phyloP scores from a whole-genome alignment of 768 basidiomycete genomes.

The Boletus speciosus region DNA sequence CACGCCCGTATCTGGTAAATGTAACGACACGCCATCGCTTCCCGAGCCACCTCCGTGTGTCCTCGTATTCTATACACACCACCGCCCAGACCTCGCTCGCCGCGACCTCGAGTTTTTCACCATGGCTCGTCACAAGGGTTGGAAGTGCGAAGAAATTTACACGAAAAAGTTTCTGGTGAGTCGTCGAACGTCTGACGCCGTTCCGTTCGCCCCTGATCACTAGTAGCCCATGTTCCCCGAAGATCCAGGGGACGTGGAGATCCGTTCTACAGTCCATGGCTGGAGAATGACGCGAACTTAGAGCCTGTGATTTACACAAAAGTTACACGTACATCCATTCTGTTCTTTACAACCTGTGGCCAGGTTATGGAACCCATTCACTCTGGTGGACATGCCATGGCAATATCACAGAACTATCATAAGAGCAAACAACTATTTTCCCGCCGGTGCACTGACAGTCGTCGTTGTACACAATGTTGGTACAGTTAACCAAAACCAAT shows the following conservation, averaged over 20 bases:
- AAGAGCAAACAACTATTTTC: neutral
- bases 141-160: slow-evolving; percentile 70
- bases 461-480: neutral
- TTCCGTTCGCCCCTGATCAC: neutral
- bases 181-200: neutral
- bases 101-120: slow-evolving; percentile 81
- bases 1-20: slow-evolving; percentile 19
- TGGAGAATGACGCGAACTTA: slow-evolving; percentile 52
- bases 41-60: slow-evolving; percentile 37
- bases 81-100: slow-evolving; percentile 78
- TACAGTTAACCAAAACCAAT: neutral
- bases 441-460: no score
- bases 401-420: neutral
- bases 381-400: neutral
- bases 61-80: slow-evolving; percentile 87
- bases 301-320: neutral
- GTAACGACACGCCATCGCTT: slow-evolving; percentile 5
- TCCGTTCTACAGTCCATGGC: slow-evolving; percentile 82
- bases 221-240: slow-evolving; percentile 85
- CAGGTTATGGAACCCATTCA: no score
- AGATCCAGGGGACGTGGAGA: slow-evolving; percentile 73
- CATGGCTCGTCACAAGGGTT: slow-evolving; percentile 58
- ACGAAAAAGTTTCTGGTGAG: slow-evolving; percentile 61
- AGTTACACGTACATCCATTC: neutral
- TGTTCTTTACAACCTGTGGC: neutral